Percentiles rank a stretch among this genome's conserved stretches.
phyloP scores from a whole-genome alignment of 495 filamentous ascomycete genomes.

The Acidiella bohemica region DNA sequence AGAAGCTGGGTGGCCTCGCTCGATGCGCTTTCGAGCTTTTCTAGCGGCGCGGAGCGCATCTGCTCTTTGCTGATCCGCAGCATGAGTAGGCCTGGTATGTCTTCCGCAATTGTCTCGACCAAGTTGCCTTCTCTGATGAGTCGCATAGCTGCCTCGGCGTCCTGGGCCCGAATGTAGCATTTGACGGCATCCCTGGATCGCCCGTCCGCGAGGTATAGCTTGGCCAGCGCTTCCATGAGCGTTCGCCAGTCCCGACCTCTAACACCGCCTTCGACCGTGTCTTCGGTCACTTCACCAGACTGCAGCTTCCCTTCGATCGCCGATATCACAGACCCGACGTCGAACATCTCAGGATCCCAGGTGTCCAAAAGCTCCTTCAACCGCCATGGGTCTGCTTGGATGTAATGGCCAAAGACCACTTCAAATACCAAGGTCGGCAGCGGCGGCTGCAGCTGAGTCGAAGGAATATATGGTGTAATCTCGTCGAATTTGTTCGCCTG shows the following conservation, averaged over 20 bases:
- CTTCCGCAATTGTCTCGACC: slow-evolving; percentile 65
- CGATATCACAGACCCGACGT: slow-evolving; percentile 52
- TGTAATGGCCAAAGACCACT: slow-evolving; percentile 71
- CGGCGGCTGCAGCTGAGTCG: slow-evolving; percentile 55
- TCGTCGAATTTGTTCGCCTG: slow-evolving; percentile 74
- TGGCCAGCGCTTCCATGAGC: slow-evolving; percentile 68
- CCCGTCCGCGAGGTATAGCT: slow-evolving; percentile 64
- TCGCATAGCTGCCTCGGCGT: slow-evolving; percentile 76
- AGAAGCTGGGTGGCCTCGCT: slow-evolving; percentile 73
- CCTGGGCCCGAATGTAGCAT: slow-evolving; percentile 79
- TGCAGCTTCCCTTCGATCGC: slow-evolving; percentile 63
- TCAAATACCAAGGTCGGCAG: slow-evolving; percentile 79
- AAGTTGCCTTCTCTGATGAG: slow-evolving; percentile 74
- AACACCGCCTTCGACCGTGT: slow-evolving; percentile 51
- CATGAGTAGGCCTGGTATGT: slow-evolving; percentile 77
- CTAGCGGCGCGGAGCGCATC: slow-evolving; percentile 46
- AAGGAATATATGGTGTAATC: slow-evolving; percentile 72
- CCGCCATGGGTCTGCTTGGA: slow-evolving; percentile 49
- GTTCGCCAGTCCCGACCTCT: slow-evolving; percentile 69
- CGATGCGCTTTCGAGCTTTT: slow-evolving; percentile 63
- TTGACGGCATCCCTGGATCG: slow-evolving; percentile 69
- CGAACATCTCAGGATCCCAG: slow-evolving; percentile 79
- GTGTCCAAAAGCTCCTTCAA: slow-evolving; percentile 67
- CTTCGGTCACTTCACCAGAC: slow-evolving; percentile 50
- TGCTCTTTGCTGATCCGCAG: slow-evolving; percentile 69